phyloP scores from a whole-genome alignment of 2,329 filamentous ascomycete species.

The Neophaeococcomyces mojaviensis region DNA sequence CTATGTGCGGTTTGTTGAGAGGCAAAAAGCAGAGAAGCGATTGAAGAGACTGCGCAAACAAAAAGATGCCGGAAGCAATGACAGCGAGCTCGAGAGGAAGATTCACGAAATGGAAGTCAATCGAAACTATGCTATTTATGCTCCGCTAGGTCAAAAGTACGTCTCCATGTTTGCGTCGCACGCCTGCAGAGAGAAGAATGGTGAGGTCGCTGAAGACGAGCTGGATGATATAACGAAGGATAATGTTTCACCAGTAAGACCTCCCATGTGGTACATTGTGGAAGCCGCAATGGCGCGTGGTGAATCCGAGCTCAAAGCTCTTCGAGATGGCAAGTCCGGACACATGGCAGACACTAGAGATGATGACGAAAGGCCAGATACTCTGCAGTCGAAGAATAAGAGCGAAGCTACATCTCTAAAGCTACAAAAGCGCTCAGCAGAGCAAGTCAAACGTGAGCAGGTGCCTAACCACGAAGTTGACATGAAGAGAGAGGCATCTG shows the following conservation, averaged over 20 bases:
- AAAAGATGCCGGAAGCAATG: constrained; percentile 9
- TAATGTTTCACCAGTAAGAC: constrained; percentile 25
- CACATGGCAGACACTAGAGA: not conserved
- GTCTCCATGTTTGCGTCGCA: constrained; percentile 44
- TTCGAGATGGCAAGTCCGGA: constrained; percentile 33
- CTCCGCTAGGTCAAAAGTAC: constrained; percentile 54
- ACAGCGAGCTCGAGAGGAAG: constrained; percentile 24
- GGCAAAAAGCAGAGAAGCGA: constrained; percentile 41
- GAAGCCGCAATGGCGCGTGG: constrained; percentile 37
- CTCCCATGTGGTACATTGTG: constrained; percentile 38
- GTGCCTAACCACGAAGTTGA: too few species aligned
- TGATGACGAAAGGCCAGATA: not conserved
- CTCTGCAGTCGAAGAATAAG: not conserved
- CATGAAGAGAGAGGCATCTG: not conserved
- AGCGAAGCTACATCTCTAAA: not conserved
- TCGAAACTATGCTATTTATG: constrained; percentile 56
- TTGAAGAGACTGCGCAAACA: constrained; percentile 37
- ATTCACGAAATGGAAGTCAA: constrained; percentile 48
- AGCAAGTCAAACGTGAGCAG: not conserved
- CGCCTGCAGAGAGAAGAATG: constrained; percentile 19
- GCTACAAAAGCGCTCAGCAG: not conserved
- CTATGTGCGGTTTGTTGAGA: constrained; percentile 57
- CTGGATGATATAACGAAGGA: constrained; percentile 12
- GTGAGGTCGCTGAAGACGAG: constrained; percentile 26
- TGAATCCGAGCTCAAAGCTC: constrained; percentile 29